A percentile compares a stretch with the other conserved stretches of the same genome.
Conservation (phyloP, 768 basidiomycete genomes). For the Floccularia luteovirens region DNA sequence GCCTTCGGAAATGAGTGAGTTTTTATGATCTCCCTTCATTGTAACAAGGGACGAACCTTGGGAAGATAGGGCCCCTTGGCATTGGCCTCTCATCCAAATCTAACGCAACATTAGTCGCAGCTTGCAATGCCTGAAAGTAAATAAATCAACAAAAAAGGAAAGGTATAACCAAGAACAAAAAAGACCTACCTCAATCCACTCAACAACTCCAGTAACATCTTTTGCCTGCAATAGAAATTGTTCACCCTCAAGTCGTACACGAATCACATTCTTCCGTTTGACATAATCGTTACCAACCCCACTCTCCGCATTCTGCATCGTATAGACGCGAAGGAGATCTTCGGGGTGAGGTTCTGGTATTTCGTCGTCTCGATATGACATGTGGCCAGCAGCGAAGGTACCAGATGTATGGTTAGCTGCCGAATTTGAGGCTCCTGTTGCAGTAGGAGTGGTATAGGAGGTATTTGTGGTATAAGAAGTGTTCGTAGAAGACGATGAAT, state of each 20-base stretch:
- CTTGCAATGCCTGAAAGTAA: slow-evolving; percentile 65
- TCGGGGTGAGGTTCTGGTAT: slow-evolving; percentile 34
- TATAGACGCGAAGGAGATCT: slow-evolving; percentile 64
- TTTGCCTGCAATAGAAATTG: slow-evolving; percentile 92
- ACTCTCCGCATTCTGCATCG: slow-evolving; percentile 86
- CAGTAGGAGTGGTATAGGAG: not conserved
- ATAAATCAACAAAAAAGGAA: not conserved
- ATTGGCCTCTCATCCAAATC: slow-evolving; percentile 90
- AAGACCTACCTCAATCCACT: slow-evolving; percentile 85
- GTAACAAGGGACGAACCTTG: slow-evolving; percentile 43
- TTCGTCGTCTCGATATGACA: slow-evolving; percentile 7
- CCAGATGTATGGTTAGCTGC: not conserved
- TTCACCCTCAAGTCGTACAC: slow-evolving; percentile 88
- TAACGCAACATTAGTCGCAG: slow-evolving; percentile 84
- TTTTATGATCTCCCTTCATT: slow-evolving; percentile 14
- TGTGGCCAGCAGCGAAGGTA: too few relatives aligned
- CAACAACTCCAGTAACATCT: slow-evolving; percentile 78
- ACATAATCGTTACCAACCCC: slow-evolving; percentile 92
- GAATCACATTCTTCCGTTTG: slow-evolving; percentile 91
- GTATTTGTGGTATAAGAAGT: too few relatives aligned
- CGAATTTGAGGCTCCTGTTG: not conserved
- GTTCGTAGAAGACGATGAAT: too few relatives aligned
- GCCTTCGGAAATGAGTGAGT: slow-evolving; percentile 12
- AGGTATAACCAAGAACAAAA: not conserved
- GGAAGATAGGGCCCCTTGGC: slow-evolving; percentile 86